Conservation (phyloP, 208 protist species). For the Trypanosoma platydactyli region DNA sequence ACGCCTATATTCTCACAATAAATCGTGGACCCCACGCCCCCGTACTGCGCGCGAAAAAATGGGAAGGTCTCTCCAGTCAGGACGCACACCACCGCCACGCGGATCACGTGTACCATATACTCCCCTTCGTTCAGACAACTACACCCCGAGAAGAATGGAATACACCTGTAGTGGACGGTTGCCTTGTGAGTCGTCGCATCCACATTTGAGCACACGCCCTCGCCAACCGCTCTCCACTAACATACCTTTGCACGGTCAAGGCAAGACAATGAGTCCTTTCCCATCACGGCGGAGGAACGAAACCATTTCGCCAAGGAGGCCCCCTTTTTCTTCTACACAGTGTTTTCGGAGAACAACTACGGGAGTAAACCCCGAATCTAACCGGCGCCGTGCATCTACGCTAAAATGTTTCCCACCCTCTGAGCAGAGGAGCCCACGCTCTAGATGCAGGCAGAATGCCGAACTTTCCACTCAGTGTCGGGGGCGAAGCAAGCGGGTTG, state of each 20-base stretch:
- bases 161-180: neutral
- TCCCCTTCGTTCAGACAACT: neutral
- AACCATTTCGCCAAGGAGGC: neutral
- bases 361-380: neutral
- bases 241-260: no score
- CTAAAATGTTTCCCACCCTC: no score
- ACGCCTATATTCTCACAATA: constrained; percentile 9
- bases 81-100: neutral
- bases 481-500: no score
- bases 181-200: neutral
- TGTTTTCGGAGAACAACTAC: constrained; percentile 1
- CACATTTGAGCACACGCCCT: neutral
- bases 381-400: no score
- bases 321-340: neutral
- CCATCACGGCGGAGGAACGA: neutral
- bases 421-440: no score
- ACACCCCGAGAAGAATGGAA: neutral
- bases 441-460: no score
- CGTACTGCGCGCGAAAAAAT: neutral
- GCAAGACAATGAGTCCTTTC: no score
- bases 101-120: neutral
- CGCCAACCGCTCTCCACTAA: neutral
- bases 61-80: no score
- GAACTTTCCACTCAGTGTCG: no score
- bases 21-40: neutral